Conservation (phyloP, 768 basidiomycete species). For the Paxillus involutus region DNA sequence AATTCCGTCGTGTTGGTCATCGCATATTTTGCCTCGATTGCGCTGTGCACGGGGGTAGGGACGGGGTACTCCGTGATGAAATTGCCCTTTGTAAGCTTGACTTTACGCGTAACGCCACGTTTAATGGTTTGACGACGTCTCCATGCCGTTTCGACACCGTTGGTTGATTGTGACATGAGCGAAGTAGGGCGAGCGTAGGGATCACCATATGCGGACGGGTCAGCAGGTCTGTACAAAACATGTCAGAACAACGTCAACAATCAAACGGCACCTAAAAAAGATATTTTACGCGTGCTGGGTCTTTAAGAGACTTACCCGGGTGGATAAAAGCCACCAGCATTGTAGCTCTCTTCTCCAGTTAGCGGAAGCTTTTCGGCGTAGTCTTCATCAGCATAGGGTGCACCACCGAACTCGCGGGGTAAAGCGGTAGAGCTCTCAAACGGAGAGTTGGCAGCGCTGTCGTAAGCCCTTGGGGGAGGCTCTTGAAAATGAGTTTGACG, state of each 20-base stretch:
- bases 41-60: constrained; percentile 79
- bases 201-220: constrained; percentile 66
- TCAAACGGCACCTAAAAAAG: neutral
- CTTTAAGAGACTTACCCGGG: constrained; percentile 52
- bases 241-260: constrained; percentile 2
- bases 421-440: constrained; percentile 61
- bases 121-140: constrained; percentile 86
- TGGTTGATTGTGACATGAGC: constrained; percentile 48
- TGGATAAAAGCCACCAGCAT: constrained; percentile 67
- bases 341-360: constrained; percentile 53
- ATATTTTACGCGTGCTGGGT: neutral
- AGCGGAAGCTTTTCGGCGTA: constrained; percentile 76
- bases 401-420: constrained; percentile 48
- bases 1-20: constrained; percentile 81
- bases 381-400: constrained; percentile 62
- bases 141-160: constrained; percentile 61
- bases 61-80: constrained; percentile 91
- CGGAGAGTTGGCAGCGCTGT: constrained; percentile 39
- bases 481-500: constrained; percentile 58
- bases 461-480: constrained; percentile 50
- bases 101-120: constrained; percentile 89
- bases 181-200: constrained; percentile 60
- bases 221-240: constrained; percentile 37
- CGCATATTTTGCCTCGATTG: constrained; percentile 80
- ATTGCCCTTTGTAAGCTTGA: constrained; percentile 91